A percentile compares a stretch with the other conserved stretches of the same genome.
These are phyloP conservation scores for Trichocladium uniseriatum DNA, from an alignment of 495 filamentous ascomycete species.

Conservation along the genomic window DNA sequence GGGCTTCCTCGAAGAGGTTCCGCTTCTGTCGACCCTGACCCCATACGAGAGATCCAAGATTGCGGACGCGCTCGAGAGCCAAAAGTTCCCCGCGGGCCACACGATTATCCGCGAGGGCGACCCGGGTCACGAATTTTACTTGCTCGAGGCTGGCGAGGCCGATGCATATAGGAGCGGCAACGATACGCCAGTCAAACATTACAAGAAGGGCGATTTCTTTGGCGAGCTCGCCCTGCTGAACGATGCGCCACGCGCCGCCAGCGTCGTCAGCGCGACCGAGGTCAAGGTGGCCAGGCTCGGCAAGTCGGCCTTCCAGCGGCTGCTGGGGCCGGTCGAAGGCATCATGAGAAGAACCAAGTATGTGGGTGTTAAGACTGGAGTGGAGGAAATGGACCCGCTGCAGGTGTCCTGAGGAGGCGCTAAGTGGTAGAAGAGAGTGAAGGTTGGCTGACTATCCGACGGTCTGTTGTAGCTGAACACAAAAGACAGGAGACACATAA, in stretches of 20 bases:
- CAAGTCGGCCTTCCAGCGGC: constrained; percentile 87
- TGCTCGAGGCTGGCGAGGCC: constrained; percentile 81
- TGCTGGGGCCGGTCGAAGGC: constrained; percentile 85
- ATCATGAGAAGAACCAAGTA: constrained; percentile 78
- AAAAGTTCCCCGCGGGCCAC: constrained; percentile 71
- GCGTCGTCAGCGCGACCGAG: constrained; percentile 66
- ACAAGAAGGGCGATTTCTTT: constrained; percentile 91
- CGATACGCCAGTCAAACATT: constrained; percentile 59
- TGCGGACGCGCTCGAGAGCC: constrained; percentile 85
- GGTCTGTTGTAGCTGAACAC: background rate
- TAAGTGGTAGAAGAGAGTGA: too few relatives aligned
- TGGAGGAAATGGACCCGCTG: constrained; percentile 46
- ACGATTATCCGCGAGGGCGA: constrained; percentile 89
- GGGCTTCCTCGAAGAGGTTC: constrained; percentile 93
- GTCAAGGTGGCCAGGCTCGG: constrained; percentile 93
- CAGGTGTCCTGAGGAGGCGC: constrained; percentile 18
- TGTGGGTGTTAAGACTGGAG: constrained; percentile 41
- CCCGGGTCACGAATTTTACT: constrained; percentile 83
- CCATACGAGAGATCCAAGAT: constrained; percentile 93
- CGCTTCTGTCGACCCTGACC: constrained; percentile 73
- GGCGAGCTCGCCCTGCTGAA: constrained; percentile 90
- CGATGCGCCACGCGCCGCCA: constrained; percentile 88
- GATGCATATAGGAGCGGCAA: constrained; percentile 67
- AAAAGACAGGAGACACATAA: background rate
- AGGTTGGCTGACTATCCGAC: too few relatives aligned